Conservation (phyloP, 495 filamentous ascomycete species). For the Patellaria atrata region DNA sequence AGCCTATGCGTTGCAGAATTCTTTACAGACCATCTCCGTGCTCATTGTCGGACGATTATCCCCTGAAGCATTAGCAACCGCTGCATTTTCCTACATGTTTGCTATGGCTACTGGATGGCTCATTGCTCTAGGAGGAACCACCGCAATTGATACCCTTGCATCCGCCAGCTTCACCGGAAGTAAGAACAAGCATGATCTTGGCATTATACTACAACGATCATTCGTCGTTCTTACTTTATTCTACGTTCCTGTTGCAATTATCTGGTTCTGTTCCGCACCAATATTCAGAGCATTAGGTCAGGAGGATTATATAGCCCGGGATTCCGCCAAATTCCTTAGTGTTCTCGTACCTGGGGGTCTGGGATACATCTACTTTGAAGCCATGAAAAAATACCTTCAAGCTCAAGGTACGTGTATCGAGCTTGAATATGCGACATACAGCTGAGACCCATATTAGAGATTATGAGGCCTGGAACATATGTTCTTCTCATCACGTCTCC, state of each 20-base stretch:
- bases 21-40: slow-evolving; percentile 72
- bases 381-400: slow-evolving; percentile 84
- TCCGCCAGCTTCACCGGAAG: slow-evolving; percentile 81
- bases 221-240: slow-evolving; percentile 60
- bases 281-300: slow-evolving; percentile 69
- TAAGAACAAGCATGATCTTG: slow-evolving; percentile 66
- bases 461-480: slow-evolving; percentile 80
- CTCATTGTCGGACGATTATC: slow-evolving; percentile 71
- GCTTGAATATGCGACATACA: not conserved
- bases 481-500: slow-evolving; percentile 75
- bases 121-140: slow-evolving; percentile 83
- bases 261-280: slow-evolving; percentile 68
- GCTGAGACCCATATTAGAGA: slow-evolving; percentile 35
- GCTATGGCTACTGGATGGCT: slow-evolving; percentile 86
- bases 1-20: slow-evolving; percentile 81
- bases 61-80: slow-evolving; percentile 66
- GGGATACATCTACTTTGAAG: slow-evolving; percentile 85
- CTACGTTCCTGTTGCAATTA: slow-evolving; percentile 57
- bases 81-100: slow-evolving; percentile 89
- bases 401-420: slow-evolving; percentile 49
- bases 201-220: slow-evolving; percentile 65
- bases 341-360: slow-evolving; percentile 73
- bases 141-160: slow-evolving; percentile 75
- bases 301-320: slow-evolving; percentile 58
- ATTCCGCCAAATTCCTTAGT: slow-evolving; percentile 61